Evolutionary conservation across 331 rosid species (phyloP), one percentile per base, ranked within the genome.

Genomic region (Acacia pycnantha): DNA sequence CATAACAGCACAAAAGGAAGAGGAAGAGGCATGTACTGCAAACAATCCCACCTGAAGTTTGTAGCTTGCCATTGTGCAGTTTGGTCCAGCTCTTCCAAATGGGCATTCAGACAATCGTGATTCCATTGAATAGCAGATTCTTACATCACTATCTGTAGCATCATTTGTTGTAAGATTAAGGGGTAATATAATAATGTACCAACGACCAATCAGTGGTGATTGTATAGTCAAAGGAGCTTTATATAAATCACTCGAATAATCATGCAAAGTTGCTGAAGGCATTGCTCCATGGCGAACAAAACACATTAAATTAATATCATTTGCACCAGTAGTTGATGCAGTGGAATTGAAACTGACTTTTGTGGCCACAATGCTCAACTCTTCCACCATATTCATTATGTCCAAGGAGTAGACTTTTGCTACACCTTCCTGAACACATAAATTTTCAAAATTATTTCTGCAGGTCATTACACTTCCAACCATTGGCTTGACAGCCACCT

Each of bases 211-310:
- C 80, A 85, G 84, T 35, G 98, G 98, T 24, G 81, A 90, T 24
- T 1, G 87, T 67, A 93, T 90, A 65, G 86, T 81, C 85, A 93
- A 53, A 26, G 93, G 89, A 6, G 29, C 83, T 67, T 81, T 74
- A 78, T 64, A 77, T 82, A 93, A 65, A 86, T 90, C 78, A 82
- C 87, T 27, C 22, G 91, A 88, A 83, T 85, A 88, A 82, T 93
- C 98, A 77, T 90, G 75, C 71, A 82, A 77, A 37, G 80, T 56
- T 8, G 71, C 85, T 4, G 94, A 91, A 84, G 98, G 94, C 77
- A 93, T 78, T 46, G 92, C 90, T 73, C 94, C 97, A 46, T 86
- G 94, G 67, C 91, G 97, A 72, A 81, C 91, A 53, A 86, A 90
- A 80, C 93, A 89, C 86, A 67, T 81, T 77, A 93, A 83, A 82